phyloP scores from a whole-genome alignment of 225 moss, liverwort and hornwort genomes.

The Marchantia polymorpha region DNA sequence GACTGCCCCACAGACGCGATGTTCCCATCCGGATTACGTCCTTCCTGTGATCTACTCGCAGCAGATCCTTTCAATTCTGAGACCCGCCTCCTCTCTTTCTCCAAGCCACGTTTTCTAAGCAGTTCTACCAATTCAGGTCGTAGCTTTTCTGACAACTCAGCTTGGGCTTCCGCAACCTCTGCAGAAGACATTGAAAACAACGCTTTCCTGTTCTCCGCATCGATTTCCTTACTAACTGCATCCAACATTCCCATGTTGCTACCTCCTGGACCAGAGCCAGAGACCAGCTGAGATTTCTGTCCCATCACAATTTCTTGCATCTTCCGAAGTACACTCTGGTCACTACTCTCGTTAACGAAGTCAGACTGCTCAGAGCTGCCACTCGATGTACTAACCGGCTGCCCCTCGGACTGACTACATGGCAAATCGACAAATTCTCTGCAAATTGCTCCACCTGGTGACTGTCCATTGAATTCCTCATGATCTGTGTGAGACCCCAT shows the following conservation, averaged over 20 bases:
- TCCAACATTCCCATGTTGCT: not conserved
- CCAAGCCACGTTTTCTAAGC: constrained; percentile 63
- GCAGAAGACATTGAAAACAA: constrained; percentile 71
- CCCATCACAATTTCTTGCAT: not conserved
- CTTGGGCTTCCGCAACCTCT: constrained; percentile 78
- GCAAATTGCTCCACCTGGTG: not conserved
- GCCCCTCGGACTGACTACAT: not conserved
- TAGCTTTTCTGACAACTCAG: constrained; percentile 57
- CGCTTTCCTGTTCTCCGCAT: constrained; percentile 62
- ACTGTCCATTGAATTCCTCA: not conserved
- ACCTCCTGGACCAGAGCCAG: not conserved
- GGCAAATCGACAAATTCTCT: not conserved
- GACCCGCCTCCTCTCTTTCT: constrained; percentile 46
- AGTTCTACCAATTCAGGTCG: constrained; percentile 69
- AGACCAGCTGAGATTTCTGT: not conserved
- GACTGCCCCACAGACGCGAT: not conserved
- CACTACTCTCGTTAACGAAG: not conserved
- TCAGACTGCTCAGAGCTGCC: not conserved
- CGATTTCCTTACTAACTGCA: constrained; percentile 38
- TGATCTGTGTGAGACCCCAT: not conserved
- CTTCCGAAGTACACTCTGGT: not conserved
- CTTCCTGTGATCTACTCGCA: constrained; percentile 19
- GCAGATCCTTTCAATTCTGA: constrained; percentile 33
- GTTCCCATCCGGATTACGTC: not conserved
- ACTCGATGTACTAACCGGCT: not conserved